A percentile compares a stretch with the other conserved stretches of the same genome.
Evolutionary conservation across 2,329 filamentous ascomycete genomes (phyloP).

Genomic region (Botryotinia narcissicola): DNA sequence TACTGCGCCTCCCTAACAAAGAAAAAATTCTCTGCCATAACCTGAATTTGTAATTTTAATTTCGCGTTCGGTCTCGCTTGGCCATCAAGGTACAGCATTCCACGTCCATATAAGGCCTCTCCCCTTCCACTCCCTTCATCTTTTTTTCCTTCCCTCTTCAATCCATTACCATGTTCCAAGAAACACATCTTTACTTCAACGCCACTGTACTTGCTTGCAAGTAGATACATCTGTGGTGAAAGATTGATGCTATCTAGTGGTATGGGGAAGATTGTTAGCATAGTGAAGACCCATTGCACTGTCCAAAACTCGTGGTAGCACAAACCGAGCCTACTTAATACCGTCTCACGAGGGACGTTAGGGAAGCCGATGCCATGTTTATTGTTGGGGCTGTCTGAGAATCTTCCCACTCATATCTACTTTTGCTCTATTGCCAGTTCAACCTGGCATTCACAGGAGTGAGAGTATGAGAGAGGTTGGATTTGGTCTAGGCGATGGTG

Average conservation of each 20-base stretch:
- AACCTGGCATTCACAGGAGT: neutral
- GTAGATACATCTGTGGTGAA: neutral
- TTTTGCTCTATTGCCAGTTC: neutral
- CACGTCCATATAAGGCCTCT: neutral
- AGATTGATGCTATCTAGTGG: neutral
- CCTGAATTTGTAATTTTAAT: neutral
- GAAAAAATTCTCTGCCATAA: neutral
- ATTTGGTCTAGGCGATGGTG: neutral
- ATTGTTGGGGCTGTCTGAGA: neutral
- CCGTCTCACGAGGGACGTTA: neutral
- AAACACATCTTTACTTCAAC: neutral
- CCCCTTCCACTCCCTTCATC: too few relatives aligned
- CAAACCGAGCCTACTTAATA: neutral
- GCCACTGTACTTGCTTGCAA: neutral
- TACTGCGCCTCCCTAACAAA: neutral
- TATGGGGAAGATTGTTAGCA: neutral
- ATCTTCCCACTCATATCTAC: neutral
- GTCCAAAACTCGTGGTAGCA: neutral
- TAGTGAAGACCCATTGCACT: neutral
- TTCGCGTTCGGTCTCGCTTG: neutral
- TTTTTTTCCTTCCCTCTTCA: constrained; percentile 1
- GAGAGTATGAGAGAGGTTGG: neutral
- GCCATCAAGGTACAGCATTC: neutral
- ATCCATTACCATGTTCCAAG: neutral
- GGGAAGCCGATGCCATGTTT: neutral